phyloP scores from a whole-genome alignment of 768 basidiomycete species.

The Auricularia auricula-judae region DNA sequence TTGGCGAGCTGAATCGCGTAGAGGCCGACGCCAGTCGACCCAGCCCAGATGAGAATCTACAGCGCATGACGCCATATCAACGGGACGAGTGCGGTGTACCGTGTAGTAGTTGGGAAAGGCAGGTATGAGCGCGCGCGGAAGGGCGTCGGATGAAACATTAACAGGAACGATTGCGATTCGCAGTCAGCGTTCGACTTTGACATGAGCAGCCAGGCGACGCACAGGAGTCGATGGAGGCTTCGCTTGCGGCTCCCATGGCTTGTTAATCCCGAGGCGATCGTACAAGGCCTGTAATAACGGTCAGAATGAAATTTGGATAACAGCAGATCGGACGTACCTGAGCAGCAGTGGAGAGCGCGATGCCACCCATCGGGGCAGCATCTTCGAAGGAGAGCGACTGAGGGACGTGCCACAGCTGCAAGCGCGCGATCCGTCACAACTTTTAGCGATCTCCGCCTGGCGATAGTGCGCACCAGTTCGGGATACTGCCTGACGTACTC shows the following conservation, averaged over 20 bases:
- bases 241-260: too few relatives aligned
- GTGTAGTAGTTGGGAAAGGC: neutral
- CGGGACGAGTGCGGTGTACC: too few relatives aligned
- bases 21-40: conserved; percentile 23
- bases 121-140: neutral
- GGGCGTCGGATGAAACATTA: too few relatives aligned
- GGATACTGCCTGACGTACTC: conserved; percentile 11
- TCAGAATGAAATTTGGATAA: neutral
- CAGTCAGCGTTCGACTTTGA: too few relatives aligned
- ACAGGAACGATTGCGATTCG: too few relatives aligned
- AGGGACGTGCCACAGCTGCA: conserved; percentile 11
- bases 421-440: neutral
- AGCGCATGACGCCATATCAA: neutral
- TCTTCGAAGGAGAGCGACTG: conserved; percentile 10
- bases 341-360: conserved; percentile 11
- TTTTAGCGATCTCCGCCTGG: neutral
- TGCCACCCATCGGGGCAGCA: conserved; percentile 12
- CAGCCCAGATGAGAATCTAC: conserved; percentile 20
- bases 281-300: conserved; percentile 4
- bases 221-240: too few relatives aligned
- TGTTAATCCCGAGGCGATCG: conserved; percentile 4
- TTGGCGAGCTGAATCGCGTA: conserved; percentile 32
- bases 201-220: too few relatives aligned
- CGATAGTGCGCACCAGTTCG: conserved; percentile 3
- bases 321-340: conserved; percentile 1